Percentiles rank a stretch among this genome's conserved stretches.
Evolutionary conservation across 305 asterid genomes (phyloP).

Genomic region (Rubia balearica): DNA sequence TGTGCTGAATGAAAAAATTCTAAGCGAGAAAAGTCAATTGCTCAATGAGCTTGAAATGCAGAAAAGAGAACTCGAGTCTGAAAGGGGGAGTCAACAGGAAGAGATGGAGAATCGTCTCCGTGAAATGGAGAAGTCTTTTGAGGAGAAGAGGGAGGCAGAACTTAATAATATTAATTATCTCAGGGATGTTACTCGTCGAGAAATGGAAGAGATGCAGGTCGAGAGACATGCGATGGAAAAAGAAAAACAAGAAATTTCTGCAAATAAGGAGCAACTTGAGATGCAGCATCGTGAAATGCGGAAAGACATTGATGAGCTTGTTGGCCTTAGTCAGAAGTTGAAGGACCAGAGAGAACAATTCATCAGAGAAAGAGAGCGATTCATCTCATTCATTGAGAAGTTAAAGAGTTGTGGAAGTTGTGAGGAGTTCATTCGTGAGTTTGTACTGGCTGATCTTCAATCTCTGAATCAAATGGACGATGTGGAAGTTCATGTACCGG

Average conservation of each 20-base stretch:
- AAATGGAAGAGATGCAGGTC: slow-evolving; percentile 79
- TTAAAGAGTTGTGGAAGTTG: slow-evolving; percentile 64
- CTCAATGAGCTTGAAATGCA: slow-evolving; percentile 58
- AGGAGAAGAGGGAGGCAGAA: slow-evolving; percentile 51
- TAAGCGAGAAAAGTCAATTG: slow-evolving; percentile 55
- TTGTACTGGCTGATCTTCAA: slow-evolving; percentile 68
- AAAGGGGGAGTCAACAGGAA: slow-evolving; percentile 56
- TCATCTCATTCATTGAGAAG: slow-evolving; percentile 63
- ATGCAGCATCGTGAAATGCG: slow-evolving; percentile 68
- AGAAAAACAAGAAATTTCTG: slow-evolving; percentile 58
- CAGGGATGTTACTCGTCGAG: slow-evolving; percentile 69
- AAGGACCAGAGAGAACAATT: slow-evolving; percentile 83
- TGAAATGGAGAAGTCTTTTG: slow-evolving; percentile 60
- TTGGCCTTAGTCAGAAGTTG: slow-evolving; percentile 68
- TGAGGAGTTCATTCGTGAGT: slow-evolving; percentile 61
- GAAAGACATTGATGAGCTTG: slow-evolving; percentile 82
- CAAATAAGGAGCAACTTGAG: slow-evolving; percentile 73
- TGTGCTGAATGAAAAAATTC: slow-evolving; percentile 43
- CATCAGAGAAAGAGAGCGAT: slow-evolving; percentile 76
- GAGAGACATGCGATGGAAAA: slow-evolving; percentile 55
- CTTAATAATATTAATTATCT: slow-evolving; percentile 50
- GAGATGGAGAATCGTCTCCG: slow-evolving; percentile 56
- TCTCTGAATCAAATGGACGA: slow-evolving; percentile 41
- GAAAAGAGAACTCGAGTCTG: slow-evolving; percentile 65
- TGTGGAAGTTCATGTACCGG: slow-evolving; percentile 57